Base-by-base conservation (phyloP, 2,329 filamentous ascomycete species). In the Colletotrichum sp. region DNA sequence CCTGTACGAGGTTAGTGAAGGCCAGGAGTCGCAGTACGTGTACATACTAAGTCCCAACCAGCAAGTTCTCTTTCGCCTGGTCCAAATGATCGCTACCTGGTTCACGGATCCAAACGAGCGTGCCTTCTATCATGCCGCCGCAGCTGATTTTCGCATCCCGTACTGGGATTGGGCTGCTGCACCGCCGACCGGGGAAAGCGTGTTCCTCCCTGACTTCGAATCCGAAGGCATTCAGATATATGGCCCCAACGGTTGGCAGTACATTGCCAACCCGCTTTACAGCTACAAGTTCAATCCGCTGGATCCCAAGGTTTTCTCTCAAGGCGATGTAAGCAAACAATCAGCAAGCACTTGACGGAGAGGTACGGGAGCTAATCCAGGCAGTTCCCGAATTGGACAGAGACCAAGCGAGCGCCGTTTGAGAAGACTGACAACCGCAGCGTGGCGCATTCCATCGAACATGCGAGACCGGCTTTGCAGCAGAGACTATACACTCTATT, bases 401-500 rank as follows among this genome's bases (percentile, higher is more conserved):
- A 90, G 72, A 95, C 93, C 2, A 76, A 60, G 36, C 59, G 74
- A 69, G 74, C 74, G 10, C 74, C 74, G 16, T 76, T 74, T 52
- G 74, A 76, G 59, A 74, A 32, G 12, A 94, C 93, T n/a, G 89
- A 92, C 79, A 92, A 94, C 78, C 85, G 89, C 6, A 83, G 88
- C 24, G 88, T 93, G 34, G 90, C 88, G 15, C 80, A 86, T 15
- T 86, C 89, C 18, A 81, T 93, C 18, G 87, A 91, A 77, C 87
- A 86, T 30, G 90, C 89, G 76, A 68, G 71, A 7, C 83, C 86
- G 4, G 88, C 88, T 16, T 88, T 93, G 49, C 90, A 92, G 80
- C 88, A 92, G 78, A 89, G 95, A 15, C 86, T 96, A 3, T 93
- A 92, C 79, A 92, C 91, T 68, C 86, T 95, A 2, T 91, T 94